A percentile compares a stretch with the other conserved stretches of the same genome.
phyloP scores from a whole-genome alignment of 2,329 filamentous ascomycete genomes.

The Zarea fungicola region DNA sequence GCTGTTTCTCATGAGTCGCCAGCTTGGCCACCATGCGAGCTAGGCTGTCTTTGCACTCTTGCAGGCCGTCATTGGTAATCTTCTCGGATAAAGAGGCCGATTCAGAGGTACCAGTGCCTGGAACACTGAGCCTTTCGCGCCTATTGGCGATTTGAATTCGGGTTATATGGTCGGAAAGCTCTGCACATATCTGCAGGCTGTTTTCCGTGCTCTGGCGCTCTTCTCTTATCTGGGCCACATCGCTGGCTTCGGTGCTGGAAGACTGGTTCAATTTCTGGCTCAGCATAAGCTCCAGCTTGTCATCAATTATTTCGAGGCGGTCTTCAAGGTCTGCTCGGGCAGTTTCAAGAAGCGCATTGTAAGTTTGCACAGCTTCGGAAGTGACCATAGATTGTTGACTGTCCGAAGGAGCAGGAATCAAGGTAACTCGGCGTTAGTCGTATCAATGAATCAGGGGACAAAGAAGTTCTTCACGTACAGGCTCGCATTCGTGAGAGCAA shows the following conservation, averaged over 20 bases:
- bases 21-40: not conserved
- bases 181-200: conserved; percentile 17
- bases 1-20: conserved; percentile 4
- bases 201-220: conserved; percentile 19
- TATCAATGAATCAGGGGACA: not conserved
- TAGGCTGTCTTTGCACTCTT: conserved; percentile 14
- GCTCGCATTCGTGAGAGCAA: conserved; percentile 19
- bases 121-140: not conserved
- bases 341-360: conserved; percentile 13
- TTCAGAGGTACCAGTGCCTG: not conserved
- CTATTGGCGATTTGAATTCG: conserved; percentile 14
- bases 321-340: conserved; percentile 15
- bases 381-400: conserved; percentile 13
- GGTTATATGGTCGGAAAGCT: conserved; percentile 18
- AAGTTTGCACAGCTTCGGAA: conserved; percentile 12
- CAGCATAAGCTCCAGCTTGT: conserved; percentile 15
- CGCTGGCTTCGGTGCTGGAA: not conserved
- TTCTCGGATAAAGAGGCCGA: conserved; percentile 4
- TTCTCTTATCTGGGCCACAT: conserved; percentile 15
- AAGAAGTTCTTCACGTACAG: conserved; percentile 16
- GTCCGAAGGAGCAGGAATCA: not conserved
- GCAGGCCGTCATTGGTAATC: conserved; percentile 11
- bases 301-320: conserved; percentile 14
- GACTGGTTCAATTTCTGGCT: not conserved
- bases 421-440: not conserved